Evolutionary conservation across 495 filamentous ascomycete species (phyloP), one percentile per base, ranked within the genome.

Genomic region (Aspergillus coremiiformis): DNA sequence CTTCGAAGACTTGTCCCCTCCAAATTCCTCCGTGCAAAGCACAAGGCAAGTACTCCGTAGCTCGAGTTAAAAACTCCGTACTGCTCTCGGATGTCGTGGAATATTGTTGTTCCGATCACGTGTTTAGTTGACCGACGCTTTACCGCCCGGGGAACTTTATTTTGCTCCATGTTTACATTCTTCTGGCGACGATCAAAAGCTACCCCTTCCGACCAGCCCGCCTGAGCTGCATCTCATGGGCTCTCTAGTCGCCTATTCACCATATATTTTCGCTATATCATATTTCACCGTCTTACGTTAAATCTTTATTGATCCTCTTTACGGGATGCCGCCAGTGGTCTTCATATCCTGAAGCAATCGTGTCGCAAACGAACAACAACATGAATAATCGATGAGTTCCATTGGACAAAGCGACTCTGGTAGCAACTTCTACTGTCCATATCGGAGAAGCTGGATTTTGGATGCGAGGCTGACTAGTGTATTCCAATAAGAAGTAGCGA

Each of bases 131-230:
- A 33, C 49, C 1, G 33, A 39, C 59, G 51, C 59, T 55, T 60
- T 44, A 55, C 64, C 64, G 56, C 46, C 39, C 64, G 49, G 29
- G 62, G 58, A 21, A 24, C 51, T n/a, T 39, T 23, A 10, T n/a
- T 35, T 35, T 14, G 14, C 17, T 48, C 44, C 22, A 61, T 70
- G 63, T 68, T 66, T 66, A 65, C 58, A 60, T 67, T 51, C 52
- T 59, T 57, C 54, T 33, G 19, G 29, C 37, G 49, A 27, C n/a
- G n/a, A 15, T 47, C 51, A 53, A 47, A n/a, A 44, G 46, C 51
- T 27, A 39, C 50, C 22, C 39, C 33, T n/a, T 43, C 17, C 44
- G 27, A 24, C 5, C 44, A 20, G 35, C 47, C 3, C 7, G 26
- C 1, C n/a, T 7, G 22, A 26, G 8, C 46, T 47, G 50, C 52